phyloP scores from a whole-genome alignment of 495 filamentous ascomycete genomes.

The Neurospora sp. region DNA sequence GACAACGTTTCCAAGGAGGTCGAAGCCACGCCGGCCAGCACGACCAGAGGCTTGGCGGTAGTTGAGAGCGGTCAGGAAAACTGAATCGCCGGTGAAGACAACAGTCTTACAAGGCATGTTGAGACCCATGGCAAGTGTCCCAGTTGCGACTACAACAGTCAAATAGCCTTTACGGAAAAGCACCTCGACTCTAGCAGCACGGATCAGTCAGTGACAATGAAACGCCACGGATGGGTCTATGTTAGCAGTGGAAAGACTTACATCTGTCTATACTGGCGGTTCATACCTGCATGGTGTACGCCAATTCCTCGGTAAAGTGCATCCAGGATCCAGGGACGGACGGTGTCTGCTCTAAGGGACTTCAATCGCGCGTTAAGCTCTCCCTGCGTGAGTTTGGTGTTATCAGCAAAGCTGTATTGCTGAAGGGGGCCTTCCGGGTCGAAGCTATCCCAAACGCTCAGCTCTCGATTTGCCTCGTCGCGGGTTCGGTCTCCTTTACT shows the following conservation, averaged over 20 bases:
- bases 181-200: conserved; percentile 45
- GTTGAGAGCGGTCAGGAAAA: conserved; percentile 62
- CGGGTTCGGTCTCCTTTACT: conserved; percentile 28
- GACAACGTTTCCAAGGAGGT: conserved; percentile 69
- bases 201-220: conserved; percentile 13
- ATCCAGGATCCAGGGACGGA: conserved; percentile 39
- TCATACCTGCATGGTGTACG: conserved; percentile 71
- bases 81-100: conserved; percentile 62
- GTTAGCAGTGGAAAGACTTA: neutral
- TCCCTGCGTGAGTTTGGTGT: conserved; percentile 35
- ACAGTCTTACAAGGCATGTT: conserved; percentile 83
- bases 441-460: conserved; percentile 48
- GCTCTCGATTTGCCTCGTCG: conserved; percentile 29
- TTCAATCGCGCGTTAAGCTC: conserved; percentile 43
- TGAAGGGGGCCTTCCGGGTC: conserved; percentile 52
- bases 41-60: conserved; percentile 68
- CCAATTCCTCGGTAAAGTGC: conserved; percentile 57
- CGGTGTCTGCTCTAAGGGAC: conserved; percentile 33
- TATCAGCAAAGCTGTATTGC: conserved; percentile 56
- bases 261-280: conserved; percentile 60
- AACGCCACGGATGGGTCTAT: neutral
- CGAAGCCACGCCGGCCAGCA: conserved; percentile 71
- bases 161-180: conserved; percentile 66
- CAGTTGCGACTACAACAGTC: conserved; percentile 65
- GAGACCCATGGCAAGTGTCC: conserved; percentile 66